Evolutionary conservation across 2,329 filamentous ascomycete genomes (phyloP).

Genomic region (Penicillium sp.): DNA sequence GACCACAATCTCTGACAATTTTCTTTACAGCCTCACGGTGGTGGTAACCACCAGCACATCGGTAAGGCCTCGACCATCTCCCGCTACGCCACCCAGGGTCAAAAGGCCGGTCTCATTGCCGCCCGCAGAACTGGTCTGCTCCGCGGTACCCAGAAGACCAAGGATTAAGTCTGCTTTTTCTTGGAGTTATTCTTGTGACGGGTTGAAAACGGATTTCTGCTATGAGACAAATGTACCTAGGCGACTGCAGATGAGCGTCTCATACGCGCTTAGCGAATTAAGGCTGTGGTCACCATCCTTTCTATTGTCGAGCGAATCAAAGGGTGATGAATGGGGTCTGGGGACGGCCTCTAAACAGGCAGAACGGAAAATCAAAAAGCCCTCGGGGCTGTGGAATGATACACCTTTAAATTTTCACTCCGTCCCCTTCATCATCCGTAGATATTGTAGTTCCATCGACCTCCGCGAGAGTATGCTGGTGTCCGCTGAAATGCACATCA

Average conservation of each 20-base stretch:
- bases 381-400: slow-evolving; percentile 27
- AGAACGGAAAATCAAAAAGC: slow-evolving; percentile 29
- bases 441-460: neutral
- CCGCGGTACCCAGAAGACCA: slow-evolving; percentile 99
- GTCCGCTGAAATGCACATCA: neutral
- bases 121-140: slow-evolving; percentile 99
- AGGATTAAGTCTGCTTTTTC: slow-evolving; percentile 72
- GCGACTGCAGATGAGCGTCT: slow-evolving; percentile 41
- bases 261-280: slow-evolving; percentile 43
- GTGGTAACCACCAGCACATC: slow-evolving; percentile 99
- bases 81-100: slow-evolving; percentile 94
- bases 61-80: slow-evolving; percentile 99
- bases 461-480: neutral
- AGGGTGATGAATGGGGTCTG: slow-evolving; percentile 29
- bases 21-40: slow-evolving; percentile 71
- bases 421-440: slow-evolving; percentile 13
- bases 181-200: slow-evolving; percentile 62
- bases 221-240: slow-evolving; percentile 47
- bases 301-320: slow-evolving; percentile 33
- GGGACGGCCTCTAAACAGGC: slow-evolving; percentile 27
- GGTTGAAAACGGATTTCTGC: slow-evolving; percentile 43
- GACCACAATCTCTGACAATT: slow-evolving; percentile 21
- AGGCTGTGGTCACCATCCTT: slow-evolving; percentile 42
- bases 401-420: slow-evolving; percentile 26
- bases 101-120: slow-evolving; percentile 99